Percentiles rank a stretch among this genome's conserved stretches.
phyloP scores from a whole-genome alignment of 257 asterid species.

The Henckelia pumila region DNA sequence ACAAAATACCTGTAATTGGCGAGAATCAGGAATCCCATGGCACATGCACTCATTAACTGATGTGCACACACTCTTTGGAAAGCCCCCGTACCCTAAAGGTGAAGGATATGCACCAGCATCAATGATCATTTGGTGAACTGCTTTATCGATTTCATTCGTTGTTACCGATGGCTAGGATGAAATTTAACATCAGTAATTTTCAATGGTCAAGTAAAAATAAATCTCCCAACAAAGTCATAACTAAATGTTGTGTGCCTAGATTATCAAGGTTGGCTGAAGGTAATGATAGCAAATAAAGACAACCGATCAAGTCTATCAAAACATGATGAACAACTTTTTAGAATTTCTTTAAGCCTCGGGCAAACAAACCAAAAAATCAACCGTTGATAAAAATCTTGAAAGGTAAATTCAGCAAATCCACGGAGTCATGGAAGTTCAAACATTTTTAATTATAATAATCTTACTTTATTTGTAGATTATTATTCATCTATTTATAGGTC shows the following conservation, averaged over 20 bases:
- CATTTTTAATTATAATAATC: too few species aligned
- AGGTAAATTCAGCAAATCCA: too few species aligned
- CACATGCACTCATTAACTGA: constrained; percentile 98
- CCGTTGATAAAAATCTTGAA: too few species aligned
- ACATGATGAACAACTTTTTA: too few species aligned
- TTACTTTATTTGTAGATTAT: too few species aligned
- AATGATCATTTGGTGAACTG: constrained; percentile 95
- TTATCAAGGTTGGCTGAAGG: too few species aligned
- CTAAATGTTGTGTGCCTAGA: not conserved
- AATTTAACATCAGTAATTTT: constrained; percentile 16
- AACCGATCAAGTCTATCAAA: too few species aligned
- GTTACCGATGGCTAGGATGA: constrained; percentile 80
- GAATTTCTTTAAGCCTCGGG: too few species aligned
- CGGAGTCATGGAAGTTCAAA: too few species aligned
- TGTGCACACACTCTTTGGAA: constrained; percentile 99
- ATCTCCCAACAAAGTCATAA: not conserved
- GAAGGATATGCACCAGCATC: constrained; percentile 99
- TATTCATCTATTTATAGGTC: too few species aligned
- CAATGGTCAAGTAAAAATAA: not conserved
- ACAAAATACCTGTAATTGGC: constrained; percentile 70
- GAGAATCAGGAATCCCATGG: constrained; percentile 98
- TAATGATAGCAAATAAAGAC: too few species aligned
- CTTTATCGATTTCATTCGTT: constrained; percentile 89
- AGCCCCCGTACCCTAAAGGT: constrained; percentile 93
- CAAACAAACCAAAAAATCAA: too few species aligned